Evolutionary conservation across 768 basidiomycete genomes (phyloP), one percentile per base, ranked within the genome.

Genomic region (Terana coerulea): DNA sequence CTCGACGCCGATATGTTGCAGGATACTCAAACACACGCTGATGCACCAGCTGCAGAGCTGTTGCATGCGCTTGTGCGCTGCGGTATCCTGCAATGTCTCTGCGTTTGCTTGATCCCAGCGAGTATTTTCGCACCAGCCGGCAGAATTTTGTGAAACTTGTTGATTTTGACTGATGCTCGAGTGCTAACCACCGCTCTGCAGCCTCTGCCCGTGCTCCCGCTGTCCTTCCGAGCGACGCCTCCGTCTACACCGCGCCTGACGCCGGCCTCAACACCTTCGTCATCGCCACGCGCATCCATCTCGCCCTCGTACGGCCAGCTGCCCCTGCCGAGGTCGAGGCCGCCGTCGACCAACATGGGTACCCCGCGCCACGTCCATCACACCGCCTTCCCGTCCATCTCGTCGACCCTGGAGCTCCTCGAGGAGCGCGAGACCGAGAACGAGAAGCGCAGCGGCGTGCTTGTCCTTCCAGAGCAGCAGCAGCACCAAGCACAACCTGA

Each of bases 281-380:
- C 39, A 11, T 21, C 39, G 5, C 39, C 39, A 28, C 49, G n/a
- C n/a, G n/a, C n/a, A n/a, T n/a, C n/a, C n/a, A n/a, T n/a, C n/a
- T n/a, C n/a, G 31, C 6, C 30, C 45, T 35, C n/a, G n/a, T n/a
- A n/a, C n/a, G n/a, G n/a, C n/a, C n/a, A 37, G 9, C 49, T 29
- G 24, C 49, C 54, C 6, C 12, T 15, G 11, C 53, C 42, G 22
- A 35, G 54, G 10, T 51, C 54, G 5, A 42, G 49, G 28, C 43
- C 54, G 3, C 54, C 54, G 15, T 51, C 54, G 35, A 37, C 54
- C 19, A 55, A 45, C 47, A 44, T 47, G n/a, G n/a, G 58, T 17
- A 49, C 51, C 52, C 66, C 70, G 2, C 74, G 69, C 10, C 63
- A 70, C 56, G 68, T 17, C 25, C 15, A 42, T 31, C 63, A 65